Evolutionary conservation across 805 yeast genomes (phyloP), one percentile per base, ranked within the genome.

Genomic region (Myxozyma melibiosi): DNA sequence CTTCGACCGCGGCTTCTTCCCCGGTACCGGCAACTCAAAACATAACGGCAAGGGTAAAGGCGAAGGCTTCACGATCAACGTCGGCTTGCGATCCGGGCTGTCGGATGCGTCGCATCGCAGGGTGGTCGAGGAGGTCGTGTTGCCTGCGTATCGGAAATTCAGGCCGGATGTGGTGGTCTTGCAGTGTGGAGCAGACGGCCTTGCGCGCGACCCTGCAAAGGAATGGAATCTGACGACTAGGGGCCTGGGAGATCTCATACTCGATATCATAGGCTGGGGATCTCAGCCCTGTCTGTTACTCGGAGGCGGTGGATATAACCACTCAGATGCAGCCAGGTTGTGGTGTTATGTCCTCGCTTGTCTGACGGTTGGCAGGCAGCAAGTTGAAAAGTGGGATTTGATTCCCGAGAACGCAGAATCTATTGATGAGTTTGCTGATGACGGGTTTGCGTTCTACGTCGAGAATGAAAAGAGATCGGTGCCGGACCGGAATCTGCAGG

Each of bases 231-330:
- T 87, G 54, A 79, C 85, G 0, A 76, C 83, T 6, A 68, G 70
- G 38, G 87, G 85, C 0, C 73, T 77, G 20, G 77, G 79, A 0
- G 28, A 66, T 1, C 70, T 69, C 4, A 68, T 84, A 3, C 4
- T 59, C 25, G 35, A 63, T 11, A 22, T 79, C 18, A 46, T 77
- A 5, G 62, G 53, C 1, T 55, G 62, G 63, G 65, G 50, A 1
- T 47, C 64, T 2, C 49, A 62, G 2, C 83, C 83, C 0, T 67
- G 75, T 0, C 52, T 84, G 51, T 55, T 87, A 5, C 72, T 86
- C 1, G 92, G 92, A 0, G 94, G 94, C 1, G 94, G 94, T 2
- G 94, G 92, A 0, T 87, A 87, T 67, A 82, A 85, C 58, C 81
- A 78, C 58, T 67, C 75, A 2, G 84, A 85, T 57, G 77, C 82